A percentile compares a stretch with the other conserved stretches of the same genome.
These are phyloP conservation scores for Pyrus hybrid DNA, from an alignment of 331 rosid genomes.

Conservation along the genomic window DNA sequence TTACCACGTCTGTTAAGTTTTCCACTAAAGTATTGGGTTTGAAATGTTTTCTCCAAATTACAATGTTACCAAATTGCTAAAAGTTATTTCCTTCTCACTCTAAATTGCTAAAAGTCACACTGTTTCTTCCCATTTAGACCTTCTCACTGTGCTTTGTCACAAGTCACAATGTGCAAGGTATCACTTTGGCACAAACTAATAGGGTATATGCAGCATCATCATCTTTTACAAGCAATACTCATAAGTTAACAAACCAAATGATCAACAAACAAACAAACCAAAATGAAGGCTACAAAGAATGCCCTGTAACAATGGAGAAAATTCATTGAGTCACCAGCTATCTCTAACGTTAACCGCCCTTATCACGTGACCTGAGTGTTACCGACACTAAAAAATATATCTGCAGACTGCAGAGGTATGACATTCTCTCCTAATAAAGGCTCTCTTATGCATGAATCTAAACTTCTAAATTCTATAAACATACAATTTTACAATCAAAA, in stretches of 20 bases:
- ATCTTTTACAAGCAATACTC: background rate
- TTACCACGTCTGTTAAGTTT: background rate
- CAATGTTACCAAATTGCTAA: background rate
- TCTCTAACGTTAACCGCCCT: too few relatives aligned
- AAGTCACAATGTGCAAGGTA: background rate
- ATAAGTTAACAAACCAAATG: background rate
- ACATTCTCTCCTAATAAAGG: background rate
- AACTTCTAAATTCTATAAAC: background rate
- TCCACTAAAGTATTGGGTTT: too few relatives aligned
- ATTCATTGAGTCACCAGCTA: background rate
- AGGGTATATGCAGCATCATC: background rate
- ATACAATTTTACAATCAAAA: background rate
- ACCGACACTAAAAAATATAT: too few relatives aligned
- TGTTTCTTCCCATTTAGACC: too few relatives aligned
- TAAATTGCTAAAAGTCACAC: too few relatives aligned
- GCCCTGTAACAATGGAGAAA: background rate
- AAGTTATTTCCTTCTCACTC: background rate
- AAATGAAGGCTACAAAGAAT: background rate
- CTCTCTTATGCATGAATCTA: background rate
- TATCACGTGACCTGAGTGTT: background rate
- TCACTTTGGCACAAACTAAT: background rate
- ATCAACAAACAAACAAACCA: background rate
- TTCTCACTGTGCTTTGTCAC: background rate
- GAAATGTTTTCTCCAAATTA: too few relatives aligned
- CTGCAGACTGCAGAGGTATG: too few relatives aligned